Conservation (phyloP, 2,329 filamentous ascomycete species). For the Neonectria faginata region DNA sequence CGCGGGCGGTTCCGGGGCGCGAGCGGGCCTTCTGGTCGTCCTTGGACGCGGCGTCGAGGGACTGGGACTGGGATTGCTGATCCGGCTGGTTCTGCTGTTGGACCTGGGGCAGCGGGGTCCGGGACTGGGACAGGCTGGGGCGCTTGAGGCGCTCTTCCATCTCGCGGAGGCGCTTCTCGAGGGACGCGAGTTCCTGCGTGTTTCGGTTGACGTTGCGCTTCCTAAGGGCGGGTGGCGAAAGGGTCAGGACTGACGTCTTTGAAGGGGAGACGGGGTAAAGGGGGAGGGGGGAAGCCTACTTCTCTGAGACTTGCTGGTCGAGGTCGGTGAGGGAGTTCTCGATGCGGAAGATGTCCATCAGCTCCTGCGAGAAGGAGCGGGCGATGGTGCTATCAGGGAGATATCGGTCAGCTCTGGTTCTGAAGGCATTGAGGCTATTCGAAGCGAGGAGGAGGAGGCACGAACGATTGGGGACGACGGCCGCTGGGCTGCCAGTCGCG, state of each 20-base stretch:
- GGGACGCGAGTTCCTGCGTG: slow-evolving; percentile 82
- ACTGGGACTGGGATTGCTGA: slow-evolving; percentile 29
- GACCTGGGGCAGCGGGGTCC: slow-evolving; percentile 35
- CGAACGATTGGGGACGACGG: slow-evolving; percentile 86
- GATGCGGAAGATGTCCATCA: slow-evolving; percentile 91
- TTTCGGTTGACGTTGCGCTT: slow-evolving; percentile 82
- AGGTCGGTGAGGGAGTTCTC: slow-evolving; percentile 81
- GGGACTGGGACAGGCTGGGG: slow-evolving; percentile 43
- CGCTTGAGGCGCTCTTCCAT: slow-evolving; percentile 81
- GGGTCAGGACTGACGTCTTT: slow-evolving; percentile 1
- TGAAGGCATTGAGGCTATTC: slow-evolving; percentile 51
- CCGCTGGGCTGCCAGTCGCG: slow-evolving; percentile 84
- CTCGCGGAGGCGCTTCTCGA: slow-evolving; percentile 85
- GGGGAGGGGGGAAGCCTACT: slow-evolving; percentile 66
- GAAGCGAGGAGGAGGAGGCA: slow-evolving; percentile 61
- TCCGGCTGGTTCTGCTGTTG: slow-evolving; percentile 36
- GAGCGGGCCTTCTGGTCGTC: slow-evolving; percentile 57
- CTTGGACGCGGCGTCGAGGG: slow-evolving; percentile 39
- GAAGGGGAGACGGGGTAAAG: neutral
- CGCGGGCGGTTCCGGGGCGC: slow-evolving; percentile 66
- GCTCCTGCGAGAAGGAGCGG: slow-evolving; percentile 84
- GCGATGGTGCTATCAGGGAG: slow-evolving; percentile 77
- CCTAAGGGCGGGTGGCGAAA: slow-evolving; percentile 59
- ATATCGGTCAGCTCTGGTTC: slow-evolving; percentile 29
- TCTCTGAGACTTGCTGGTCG: slow-evolving; percentile 80